A percentile compares a stretch with the other conserved stretches of the same genome.
phyloP scores from a whole-genome alignment of 177 flowering plant genomes.

The Tripterygium wilfordii region DNA sequence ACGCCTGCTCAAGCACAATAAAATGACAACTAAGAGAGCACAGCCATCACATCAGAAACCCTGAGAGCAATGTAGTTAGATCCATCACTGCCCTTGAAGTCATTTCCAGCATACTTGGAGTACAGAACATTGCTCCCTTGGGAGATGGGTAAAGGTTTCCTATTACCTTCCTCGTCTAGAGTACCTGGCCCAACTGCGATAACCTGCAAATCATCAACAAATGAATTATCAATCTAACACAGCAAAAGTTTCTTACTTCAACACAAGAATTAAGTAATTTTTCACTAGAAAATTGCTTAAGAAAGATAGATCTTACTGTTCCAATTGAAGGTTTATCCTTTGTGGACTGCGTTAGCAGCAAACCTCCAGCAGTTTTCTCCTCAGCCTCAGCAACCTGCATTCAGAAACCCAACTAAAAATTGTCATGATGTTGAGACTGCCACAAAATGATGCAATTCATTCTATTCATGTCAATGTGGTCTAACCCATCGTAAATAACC shows the following conservation, averaged over 20 bases:
- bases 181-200: constrained; percentile 86
- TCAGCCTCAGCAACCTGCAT: constrained; percentile 75
- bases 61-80: constrained; percentile 69
- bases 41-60: constrained; percentile 85
- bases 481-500: too few species aligned
- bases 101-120: constrained; percentile 91
- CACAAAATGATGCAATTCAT: too few species aligned
- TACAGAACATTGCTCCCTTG: constrained; percentile 73
- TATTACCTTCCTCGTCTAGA: constrained; percentile 79
- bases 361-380: constrained; percentile 81
- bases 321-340: constrained; percentile 89
- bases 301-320: constrained; percentile 62
- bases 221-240: neutral
- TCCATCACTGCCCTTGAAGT: constrained; percentile 83
- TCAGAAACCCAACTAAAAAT: neutral
- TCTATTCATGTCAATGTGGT: too few species aligned
- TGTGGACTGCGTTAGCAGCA: constrained; percentile 62
- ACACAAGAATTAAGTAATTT: too few species aligned
- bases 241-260: too few species aligned
- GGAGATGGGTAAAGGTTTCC: constrained; percentile 48
- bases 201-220: constrained; percentile 36
- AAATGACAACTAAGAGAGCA: constrained; percentile 47
- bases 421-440: neutral
- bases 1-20: neutral
- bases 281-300: too few species aligned